A percentile compares a stretch with the other conserved stretches of the same genome.
These are phyloP conservation scores for Pterulicium gracile DNA, from an alignment of 1,284 basidiomycete species.

Conservation along the genomic window DNA sequence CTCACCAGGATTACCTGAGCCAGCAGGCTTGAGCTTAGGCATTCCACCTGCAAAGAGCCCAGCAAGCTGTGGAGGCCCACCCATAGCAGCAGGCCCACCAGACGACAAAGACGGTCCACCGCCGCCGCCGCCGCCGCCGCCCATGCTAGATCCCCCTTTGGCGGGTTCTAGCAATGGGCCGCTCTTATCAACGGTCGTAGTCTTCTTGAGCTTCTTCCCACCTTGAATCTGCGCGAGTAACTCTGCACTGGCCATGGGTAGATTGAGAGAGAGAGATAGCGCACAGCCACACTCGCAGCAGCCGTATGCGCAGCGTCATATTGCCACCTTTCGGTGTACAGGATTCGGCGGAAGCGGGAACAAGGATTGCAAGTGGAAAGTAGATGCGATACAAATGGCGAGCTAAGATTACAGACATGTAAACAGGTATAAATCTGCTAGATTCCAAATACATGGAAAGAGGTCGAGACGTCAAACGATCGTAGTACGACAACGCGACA, in stretches of 20 bases:
- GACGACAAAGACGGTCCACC: constrained; percentile 20
- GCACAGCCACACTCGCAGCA: neutral
- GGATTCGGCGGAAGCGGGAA: too few species aligned
- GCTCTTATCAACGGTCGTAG: constrained; percentile 76
- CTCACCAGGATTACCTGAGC: constrained; percentile 45
- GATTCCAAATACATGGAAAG: too few species aligned
- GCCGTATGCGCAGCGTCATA: too few species aligned
- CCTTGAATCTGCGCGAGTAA: constrained; percentile 69
- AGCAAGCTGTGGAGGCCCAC: constrained; percentile 70
- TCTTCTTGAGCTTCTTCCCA: constrained; percentile 73
- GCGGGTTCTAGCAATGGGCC: constrained; percentile 53
- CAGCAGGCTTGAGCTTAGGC: constrained; percentile 78
- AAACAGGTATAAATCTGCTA: too few species aligned
- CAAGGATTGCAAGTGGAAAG: too few species aligned
- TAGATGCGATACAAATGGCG: too few species aligned
- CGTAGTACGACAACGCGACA: too few species aligned
- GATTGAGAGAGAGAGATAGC: neutral
- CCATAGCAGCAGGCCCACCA: constrained; percentile 12
- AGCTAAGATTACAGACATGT: too few species aligned
- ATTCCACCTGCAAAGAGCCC: constrained; percentile 85
- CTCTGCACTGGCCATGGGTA: constrained; percentile 55
- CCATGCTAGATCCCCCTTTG: constrained; percentile 20
- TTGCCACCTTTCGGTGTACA: too few species aligned
- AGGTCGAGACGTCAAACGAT: too few species aligned
- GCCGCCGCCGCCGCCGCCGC: constrained; percentile 27